Base-by-base conservation (phyloP, 257 asterid genomes). In the Asclepias syriaca region DNA sequence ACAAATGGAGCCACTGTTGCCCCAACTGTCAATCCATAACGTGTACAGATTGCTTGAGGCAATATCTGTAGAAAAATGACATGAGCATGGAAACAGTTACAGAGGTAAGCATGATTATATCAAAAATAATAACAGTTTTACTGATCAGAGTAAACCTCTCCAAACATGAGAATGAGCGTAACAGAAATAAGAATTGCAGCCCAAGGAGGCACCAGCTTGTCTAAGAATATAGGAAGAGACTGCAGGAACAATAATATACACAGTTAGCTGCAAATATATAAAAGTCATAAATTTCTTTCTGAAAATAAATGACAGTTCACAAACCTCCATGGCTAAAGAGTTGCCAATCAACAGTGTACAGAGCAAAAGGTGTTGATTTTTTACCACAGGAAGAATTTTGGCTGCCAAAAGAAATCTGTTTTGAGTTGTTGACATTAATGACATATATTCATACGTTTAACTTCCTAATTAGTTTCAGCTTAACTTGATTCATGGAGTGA, bases 261-360 rank as follows among this genome's bases (percentile, higher is more conserved):
- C 46, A 54, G 69, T 46, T 50, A 51, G 54, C 57, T 39, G 4
- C 8, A 29, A 13, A 27, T 24, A 21, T 37, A 71, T 71, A 69
- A 67, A 45, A 43, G 48, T 68, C 32, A 59, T n/a, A 29, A 64
- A 50, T 19, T 11, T 37, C 66, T 37, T 60, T 13, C 54, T 64
- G 10, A 72, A n/a, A 68, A 50, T 67, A 69, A 78, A 66, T 51
- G 29, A 75, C 29, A 73, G 64, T 66, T 57, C 9, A 78, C 94
- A 77, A 61, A 92, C 99, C 99, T 95, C 99, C 99, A 95, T 95
- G 7, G 99, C 99, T 73, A 95, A 79, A 78, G 99, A 87, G 87
- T 95, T 95, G 66, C 99, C 99, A 54, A 95, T 95, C 95, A 95
- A 95, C 85, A 95, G 97, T n/a, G 99, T 95, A 83, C 99, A 95